These are phyloP conservation scores for Aspergillus nanangensis DNA, from an alignment of 495 filamentous ascomycete genomes.

Conservation along the genomic window DNA sequence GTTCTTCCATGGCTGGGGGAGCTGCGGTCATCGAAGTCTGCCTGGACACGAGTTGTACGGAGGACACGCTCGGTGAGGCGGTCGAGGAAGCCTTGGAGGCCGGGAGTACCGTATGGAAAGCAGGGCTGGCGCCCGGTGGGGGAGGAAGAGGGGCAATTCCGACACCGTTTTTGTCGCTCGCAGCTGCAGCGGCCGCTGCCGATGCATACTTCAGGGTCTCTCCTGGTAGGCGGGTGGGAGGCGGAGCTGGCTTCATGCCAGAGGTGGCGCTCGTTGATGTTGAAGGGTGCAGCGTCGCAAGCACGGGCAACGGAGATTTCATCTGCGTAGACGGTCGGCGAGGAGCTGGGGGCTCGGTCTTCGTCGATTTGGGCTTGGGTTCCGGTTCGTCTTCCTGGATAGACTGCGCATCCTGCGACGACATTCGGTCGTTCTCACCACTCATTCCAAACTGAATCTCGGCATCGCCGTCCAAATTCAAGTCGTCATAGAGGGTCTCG, in stretches of 20 bases:
- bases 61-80: constrained; percentile 48
- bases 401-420: constrained; percentile 93
- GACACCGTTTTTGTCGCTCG: constrained; percentile 80
- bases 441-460: constrained; percentile 79
- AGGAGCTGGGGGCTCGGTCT: constrained; percentile 40
- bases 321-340: constrained; percentile 85
- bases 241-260: constrained; percentile 86
- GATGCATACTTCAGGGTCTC: constrained; percentile 96
- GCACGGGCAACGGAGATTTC: constrained; percentile 86
- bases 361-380: constrained; percentile 47
- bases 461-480: constrained; percentile 83
- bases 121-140: constrained; percentile 62
- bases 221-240: constrained; percentile 77
- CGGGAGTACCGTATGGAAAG: constrained; percentile 39
- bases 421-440: constrained; percentile 77
- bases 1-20: constrained; percentile 31
- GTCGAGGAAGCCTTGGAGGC: constrained; percentile 44
- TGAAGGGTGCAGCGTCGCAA: constrained; percentile 67
- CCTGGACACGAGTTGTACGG: constrained; percentile 53
- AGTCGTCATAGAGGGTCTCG: constrained; percentile 91
- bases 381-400: constrained; percentile 79
- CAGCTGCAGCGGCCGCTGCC: constrained; percentile 89
- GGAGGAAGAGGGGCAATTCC: constrained; percentile 91
- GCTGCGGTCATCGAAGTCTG: constrained; percentile 38
- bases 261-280: constrained; percentile 57